Conservation (phyloP, 1,284 basidiomycete species). For the Pseudozyma sp. region DNA sequence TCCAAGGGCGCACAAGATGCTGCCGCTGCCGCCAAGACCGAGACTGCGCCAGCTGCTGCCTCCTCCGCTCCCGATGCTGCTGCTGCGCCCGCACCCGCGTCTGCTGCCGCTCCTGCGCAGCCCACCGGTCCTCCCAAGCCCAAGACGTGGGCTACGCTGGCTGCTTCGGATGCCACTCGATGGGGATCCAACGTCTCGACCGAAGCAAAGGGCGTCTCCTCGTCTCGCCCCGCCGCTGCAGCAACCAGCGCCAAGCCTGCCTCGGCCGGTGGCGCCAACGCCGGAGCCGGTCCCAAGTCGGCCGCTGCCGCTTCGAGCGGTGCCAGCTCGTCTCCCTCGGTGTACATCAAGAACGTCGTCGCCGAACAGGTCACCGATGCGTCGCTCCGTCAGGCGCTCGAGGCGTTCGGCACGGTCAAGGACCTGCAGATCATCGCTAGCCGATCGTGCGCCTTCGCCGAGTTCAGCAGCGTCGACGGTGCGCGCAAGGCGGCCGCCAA, state of each 20-base stretch:
- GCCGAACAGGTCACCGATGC: constrained; percentile 78
- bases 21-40: constrained; percentile 35
- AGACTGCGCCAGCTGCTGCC: constrained; percentile 65
- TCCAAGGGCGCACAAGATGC: constrained; percentile 34
- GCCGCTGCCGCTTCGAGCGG: constrained; percentile 11
- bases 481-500: constrained; percentile 88
- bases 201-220: constrained; percentile 53
- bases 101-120: constrained; percentile 58
- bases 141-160: constrained; percentile 68
- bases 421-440: constrained; percentile 86
- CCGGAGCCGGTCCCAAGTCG: constrained; percentile 13
- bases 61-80: constrained; percentile 67
- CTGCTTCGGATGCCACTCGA: constrained; percentile 60
- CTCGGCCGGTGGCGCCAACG: not conserved
- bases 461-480: constrained; percentile 82
- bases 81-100: constrained; percentile 23
- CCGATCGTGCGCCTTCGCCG: constrained; percentile 94
- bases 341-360: constrained; percentile 75
- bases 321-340: constrained; percentile 34
- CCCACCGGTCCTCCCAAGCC: constrained; percentile 58
- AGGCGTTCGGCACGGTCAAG: constrained; percentile 83
- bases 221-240: constrained; percentile 42
- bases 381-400: constrained; percentile 75
- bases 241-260: constrained; percentile 65
- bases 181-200: constrained; percentile 63